Evolutionary conservation across 306 rosid species (phyloP), one percentile per base, ranked within the genome.

Genomic region (Vigna unguiculata): DNA sequence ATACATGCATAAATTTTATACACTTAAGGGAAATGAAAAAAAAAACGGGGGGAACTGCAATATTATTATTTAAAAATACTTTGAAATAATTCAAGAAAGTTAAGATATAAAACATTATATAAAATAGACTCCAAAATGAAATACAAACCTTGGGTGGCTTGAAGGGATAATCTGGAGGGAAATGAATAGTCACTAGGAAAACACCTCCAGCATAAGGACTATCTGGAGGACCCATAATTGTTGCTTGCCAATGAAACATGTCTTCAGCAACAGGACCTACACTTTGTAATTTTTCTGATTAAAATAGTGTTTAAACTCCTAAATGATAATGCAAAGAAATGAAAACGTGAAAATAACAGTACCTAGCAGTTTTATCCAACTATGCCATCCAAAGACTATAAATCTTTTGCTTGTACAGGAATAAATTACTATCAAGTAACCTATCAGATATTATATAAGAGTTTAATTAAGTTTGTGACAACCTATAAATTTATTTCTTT

Each of bases 121-220:
- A 58, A 34, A 40, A 49, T 49, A 30, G 34, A 14, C 52, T 52
- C 9, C 51, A 21, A 57, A 53, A 32, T 38, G 77, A 54, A 20
- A 20, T 25, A 58, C 82, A 55, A 34, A 90, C 97, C 96, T 90
- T 92, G 48, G 97, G 97, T 72, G 97, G 97, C 87, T 90, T 92
- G 67, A 92, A 92, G 67, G 97, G 96, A 65, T 92, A 92, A 82
- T 92, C 97, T 12, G 93, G 97, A 74, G 97, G 97, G 75, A 92
- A 90, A 84, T 92, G 93, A 62, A 92, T 92, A 11, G 88, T 84
- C 34, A 92, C 93, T 16, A 90, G 83, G 84, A 90, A 92, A 72
- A 92, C 96, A 36, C 96, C 97, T 46, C 97, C 97, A 17, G 93
- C 89, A 67, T 90, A 92, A 65, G 97, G 97, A 78, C 93, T 92